A percentile compares a stretch with the other conserved stretches of the same genome.
These are phyloP conservation scores for Metahyphopichia silvanorum DNA, from an alignment of 805 yeast species.

Conservation along the genomic window DNA sequence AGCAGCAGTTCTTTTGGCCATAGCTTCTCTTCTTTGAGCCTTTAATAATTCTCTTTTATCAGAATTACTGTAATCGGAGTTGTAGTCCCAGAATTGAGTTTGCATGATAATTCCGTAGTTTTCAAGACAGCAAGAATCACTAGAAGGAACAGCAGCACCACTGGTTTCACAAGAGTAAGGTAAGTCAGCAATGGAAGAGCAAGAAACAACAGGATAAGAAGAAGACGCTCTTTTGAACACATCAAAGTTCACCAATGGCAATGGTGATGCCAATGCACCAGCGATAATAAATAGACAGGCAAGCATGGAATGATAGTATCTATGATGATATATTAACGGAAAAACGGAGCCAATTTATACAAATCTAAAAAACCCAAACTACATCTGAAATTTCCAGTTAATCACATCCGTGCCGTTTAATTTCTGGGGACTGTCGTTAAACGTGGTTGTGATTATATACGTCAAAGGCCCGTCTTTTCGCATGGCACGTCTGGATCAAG, in stretches of 20 bases:
- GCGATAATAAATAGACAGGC: no score
- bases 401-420: no score
- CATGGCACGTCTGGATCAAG: no score
- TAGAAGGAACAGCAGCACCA: slow-evolving; percentile 10
- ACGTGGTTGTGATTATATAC: no score
- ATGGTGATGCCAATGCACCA: slow-evolving; percentile 1
- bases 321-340: no score
- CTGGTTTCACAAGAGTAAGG: background rate
- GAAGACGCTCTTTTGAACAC: background rate
- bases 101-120: slow-evolving; percentile 77
- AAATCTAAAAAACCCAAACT: no score
- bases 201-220: slow-evolving; percentile 1
- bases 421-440: no score
- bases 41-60: no score
- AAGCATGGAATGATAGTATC: no score
- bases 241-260: background rate
- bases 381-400: no score
- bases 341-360: no score
- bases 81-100: slow-evolving; percentile 93
- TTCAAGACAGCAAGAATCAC: slow-evolving; percentile 72
- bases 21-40: background rate
- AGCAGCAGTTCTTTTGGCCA: background rate
- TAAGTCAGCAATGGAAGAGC: background rate
- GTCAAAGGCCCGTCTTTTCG: no score
- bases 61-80: slow-evolving; percentile 34